Evolutionary conservation across 1,284 basidiomycete genomes (phyloP).

Genomic region (Apiotrichum akiyoshidainum): DNA sequence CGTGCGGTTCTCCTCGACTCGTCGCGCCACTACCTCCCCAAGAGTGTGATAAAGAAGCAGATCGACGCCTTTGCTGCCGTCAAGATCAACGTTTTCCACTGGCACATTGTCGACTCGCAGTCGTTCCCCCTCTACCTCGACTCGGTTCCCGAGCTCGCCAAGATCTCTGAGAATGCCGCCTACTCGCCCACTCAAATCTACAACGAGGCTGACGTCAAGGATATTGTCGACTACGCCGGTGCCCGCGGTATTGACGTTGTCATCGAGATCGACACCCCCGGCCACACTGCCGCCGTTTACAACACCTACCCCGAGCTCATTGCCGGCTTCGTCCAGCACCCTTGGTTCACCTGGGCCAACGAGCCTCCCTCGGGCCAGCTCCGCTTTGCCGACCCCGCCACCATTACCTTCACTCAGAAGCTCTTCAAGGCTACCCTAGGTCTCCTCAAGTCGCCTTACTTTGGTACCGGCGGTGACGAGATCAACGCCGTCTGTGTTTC

Average conservation of each 20-base stretch:
- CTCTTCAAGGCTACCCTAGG: conserved; percentile 50
- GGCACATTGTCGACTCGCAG: conserved; percentile 15
- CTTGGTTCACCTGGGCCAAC: conserved; percentile 54
- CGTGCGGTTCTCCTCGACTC: conserved; percentile 80
- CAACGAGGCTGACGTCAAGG: conserved; percentile 57
- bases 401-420: conserved; percentile 53
- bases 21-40: conserved; percentile 31
- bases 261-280: conserved; percentile 73
- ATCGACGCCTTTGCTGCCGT: conserved; percentile 84
- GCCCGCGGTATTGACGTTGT: conserved; percentile 77
- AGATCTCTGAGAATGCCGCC: conserved; percentile 57
- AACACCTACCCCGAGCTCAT: conserved; percentile 67
- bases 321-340: conserved; percentile 63
- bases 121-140: conserved; percentile 70
- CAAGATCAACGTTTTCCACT: conserved; percentile 58
- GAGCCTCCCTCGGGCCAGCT: conserved; percentile 80
- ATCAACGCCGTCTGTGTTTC: conserved; percentile 67
- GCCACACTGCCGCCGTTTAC: conserved; percentile 61
- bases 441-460: conserved; percentile 53
- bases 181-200: conserved; percentile 56
- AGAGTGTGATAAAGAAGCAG: conserved; percentile 18
- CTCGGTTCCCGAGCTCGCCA: conserved; percentile 60
- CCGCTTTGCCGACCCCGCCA: conserved; percentile 59
- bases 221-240: conserved; percentile 68
- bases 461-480: conserved; percentile 81